These are phyloP conservation scores for Pulveroboletus sp. DNA, from an alignment of 768 basidiomycete species.

Conservation along the genomic window DNA sequence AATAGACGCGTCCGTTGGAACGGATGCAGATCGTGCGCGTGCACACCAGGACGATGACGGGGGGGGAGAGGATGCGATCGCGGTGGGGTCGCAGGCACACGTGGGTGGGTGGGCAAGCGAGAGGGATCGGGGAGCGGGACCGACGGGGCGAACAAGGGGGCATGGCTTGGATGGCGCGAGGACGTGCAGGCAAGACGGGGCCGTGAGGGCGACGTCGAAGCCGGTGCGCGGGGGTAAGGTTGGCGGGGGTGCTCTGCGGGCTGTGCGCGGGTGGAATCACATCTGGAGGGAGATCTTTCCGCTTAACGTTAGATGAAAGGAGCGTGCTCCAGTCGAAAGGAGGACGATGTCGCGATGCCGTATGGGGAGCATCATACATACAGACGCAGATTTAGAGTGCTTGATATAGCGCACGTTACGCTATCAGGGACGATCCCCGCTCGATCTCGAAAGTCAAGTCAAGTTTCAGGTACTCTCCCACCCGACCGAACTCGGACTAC, in stretches of 20 bases:
- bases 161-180: too few species aligned
- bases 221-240: slow-evolving; percentile 6
- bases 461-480: slow-evolving; percentile 34
- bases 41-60: not conserved
- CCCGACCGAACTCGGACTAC: slow-evolving; percentile 17
- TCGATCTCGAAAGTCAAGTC: slow-evolving; percentile 31
- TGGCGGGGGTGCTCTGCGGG: slow-evolving; percentile 10
- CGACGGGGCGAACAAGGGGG: too few species aligned
- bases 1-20: not conserved
- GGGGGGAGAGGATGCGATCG: slow-evolving; percentile 19
- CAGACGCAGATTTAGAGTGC: slow-evolving; percentile 29
- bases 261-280: slow-evolving; percentile 26
- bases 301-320: slow-evolving; percentile 34
- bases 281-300: slow-evolving; percentile 33
- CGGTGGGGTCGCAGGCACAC: slow-evolving; percentile 26
- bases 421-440: slow-evolving; percentile 34
- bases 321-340: slow-evolving; percentile 25
- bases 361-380: slow-evolving; percentile 33
- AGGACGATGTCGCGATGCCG: slow-evolving; percentile 31
- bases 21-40: slow-evolving; percentile 6
- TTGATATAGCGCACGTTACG: slow-evolving; percentile 33
- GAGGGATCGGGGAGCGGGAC: too few species aligned
- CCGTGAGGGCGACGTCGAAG: too few species aligned
- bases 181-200: too few species aligned
- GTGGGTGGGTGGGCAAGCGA: not conserved